Base-by-base conservation (phyloP, 169 alveolate species). In the Eimeria maxima region DNA sequence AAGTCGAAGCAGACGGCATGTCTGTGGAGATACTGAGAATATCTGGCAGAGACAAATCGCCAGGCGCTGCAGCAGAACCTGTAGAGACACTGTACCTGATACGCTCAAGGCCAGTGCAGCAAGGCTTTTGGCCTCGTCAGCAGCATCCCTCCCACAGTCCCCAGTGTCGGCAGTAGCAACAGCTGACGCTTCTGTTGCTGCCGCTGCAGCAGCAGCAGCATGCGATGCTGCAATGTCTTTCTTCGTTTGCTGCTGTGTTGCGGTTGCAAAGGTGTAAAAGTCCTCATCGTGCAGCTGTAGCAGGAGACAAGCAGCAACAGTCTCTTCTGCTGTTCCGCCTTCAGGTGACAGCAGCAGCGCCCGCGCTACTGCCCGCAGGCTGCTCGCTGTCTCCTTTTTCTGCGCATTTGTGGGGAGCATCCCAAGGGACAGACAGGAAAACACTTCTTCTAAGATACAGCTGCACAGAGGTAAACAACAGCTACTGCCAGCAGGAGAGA, bases 311-410 rank as follows among this genome's bases (percentile, higher is more conserved):
- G 44, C 65, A 47, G 90, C 90, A 44, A 69, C 67, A 47, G 84
- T 73, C 57, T 33, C 84, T 27, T 73, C 88, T 24, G 44, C 88
- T 76, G 55, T 65, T 44, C n/a, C 88, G 14, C 20, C 55, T n/a
- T 38, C 88, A 76, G 88, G 65, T 13, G 60, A 44, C 88, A 42
- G 88, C 55, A 76, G 60, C 42, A 76, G 50, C 38, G 88, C 88
- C n/a, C 44, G 33, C 33, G 65, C 55, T 20, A 76, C n/a, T 60
- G 60, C 42, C 63, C 33, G 57, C 29, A 38, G 60, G 42, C 65
- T n/a, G 80, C 50, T 33, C 13, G 16, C 80, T 29, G 84, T 73
- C 57, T 33, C 84, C 55, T 73, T 73, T 73, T 73, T 50, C 84
- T 73, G 47, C 84, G 18, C 6, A 6, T 16, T 20, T 33, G 84